Conservation (phyloP, 2,329 filamentous ascomycete species). For the Scedosporium boydii region DNA sequence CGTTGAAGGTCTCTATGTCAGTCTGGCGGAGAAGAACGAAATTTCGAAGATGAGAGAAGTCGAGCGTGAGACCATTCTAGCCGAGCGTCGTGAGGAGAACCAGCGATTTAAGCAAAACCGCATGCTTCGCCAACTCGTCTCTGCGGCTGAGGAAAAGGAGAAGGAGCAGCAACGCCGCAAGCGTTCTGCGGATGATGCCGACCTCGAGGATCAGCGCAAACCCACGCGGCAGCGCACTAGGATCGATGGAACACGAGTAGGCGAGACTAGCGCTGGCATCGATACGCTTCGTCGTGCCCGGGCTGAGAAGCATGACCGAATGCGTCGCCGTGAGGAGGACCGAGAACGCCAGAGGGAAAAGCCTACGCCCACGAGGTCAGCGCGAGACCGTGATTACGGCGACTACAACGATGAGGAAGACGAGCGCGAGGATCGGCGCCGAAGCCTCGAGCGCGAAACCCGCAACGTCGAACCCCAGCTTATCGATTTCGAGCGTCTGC, state of each 20-base stretch:
- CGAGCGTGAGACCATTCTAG: constrained; percentile 81
- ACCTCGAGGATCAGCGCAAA: constrained; percentile 62
- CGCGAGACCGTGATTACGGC: constrained; percentile 34
- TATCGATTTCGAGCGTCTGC: constrained; percentile 73
- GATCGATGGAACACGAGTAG: constrained; percentile 12
- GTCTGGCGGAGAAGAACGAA: constrained; percentile 60
- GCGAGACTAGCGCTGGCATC: constrained; percentile 40
- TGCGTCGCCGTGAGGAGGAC: constrained; percentile 53
- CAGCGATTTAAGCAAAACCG: constrained; percentile 75
- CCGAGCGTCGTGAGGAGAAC: constrained; percentile 75
- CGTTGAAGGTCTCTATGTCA: constrained; percentile 77
- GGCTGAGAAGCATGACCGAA: constrained; percentile 55
- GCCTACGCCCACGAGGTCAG: constrained; percentile 24
- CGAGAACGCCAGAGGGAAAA: constrained; percentile 37
- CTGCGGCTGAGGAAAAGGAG: constrained; percentile 53
- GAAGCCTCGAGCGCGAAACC: constrained; percentile 45
- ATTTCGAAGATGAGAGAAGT: constrained; percentile 86
- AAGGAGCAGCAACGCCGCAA: constrained; percentile 55
- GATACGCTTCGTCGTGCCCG: constrained; percentile 56
- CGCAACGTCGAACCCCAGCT: constrained; percentile 55
- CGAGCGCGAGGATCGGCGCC: constrained; percentile 65
- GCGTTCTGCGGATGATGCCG: constrained; percentile 70
- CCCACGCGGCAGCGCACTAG: constrained; percentile 59
- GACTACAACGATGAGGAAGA: constrained; percentile 61
- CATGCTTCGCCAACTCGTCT: constrained; percentile 69